A percentile compares a stretch with the other conserved stretches of the same genome.
phyloP scores from a whole-genome alignment of 306 rosid species.

The Lotus japonicus region DNA sequence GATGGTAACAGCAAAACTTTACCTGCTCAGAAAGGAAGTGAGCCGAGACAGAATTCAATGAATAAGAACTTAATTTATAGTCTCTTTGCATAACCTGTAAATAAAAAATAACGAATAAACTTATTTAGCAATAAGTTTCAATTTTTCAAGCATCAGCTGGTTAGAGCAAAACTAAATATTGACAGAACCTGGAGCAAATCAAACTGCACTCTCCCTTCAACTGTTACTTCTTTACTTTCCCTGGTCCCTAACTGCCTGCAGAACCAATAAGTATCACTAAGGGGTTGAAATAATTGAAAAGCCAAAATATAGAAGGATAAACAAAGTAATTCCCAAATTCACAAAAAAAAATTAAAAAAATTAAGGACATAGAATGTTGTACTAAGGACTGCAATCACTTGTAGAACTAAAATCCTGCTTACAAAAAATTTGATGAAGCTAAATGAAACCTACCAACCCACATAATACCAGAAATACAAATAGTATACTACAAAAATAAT shows the following conservation, averaged over 20 bases:
- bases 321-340: background rate
- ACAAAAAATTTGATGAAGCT: background rate
- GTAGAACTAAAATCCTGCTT: background rate
- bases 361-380: background rate
- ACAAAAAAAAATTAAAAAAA: background rate
- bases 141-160: constrained; percentile 13
- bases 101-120: constrained; percentile 21
- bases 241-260: constrained; percentile 88
- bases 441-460: background rate
- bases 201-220: constrained; percentile 98
- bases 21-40: constrained; percentile 98
- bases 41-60: constrained; percentile 92
- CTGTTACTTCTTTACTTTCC: constrained; percentile 89
- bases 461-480: background rate
- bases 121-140: constrained; percentile 1
- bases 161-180: constrained; percentile 17
- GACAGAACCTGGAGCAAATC: constrained; percentile 88
- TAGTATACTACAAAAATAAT: background rate
- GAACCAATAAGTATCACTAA: constrained; percentile 25
- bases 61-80: constrained; percentile 91
- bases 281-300: background rate
- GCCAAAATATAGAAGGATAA: background rate
- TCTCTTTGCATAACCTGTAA: constrained; percentile 85
- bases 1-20: constrained; percentile 19
- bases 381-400: background rate